Conservation (phyloP, 2,329 filamentous ascomycete species). For the Lomentospora prolificans region DNA sequence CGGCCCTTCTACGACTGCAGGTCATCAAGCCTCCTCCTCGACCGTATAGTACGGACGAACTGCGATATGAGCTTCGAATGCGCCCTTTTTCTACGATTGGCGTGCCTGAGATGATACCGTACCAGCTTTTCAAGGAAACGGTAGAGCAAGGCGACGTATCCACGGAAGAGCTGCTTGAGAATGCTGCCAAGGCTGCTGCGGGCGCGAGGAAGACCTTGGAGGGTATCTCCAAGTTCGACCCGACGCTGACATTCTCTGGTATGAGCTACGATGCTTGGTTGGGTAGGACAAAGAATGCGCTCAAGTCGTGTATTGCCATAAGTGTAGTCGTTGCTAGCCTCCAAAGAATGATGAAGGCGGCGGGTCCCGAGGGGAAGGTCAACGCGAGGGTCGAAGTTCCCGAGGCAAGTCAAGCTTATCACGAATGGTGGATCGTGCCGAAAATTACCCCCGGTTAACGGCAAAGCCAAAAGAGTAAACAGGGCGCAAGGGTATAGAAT, state of each 20-base stretch:
- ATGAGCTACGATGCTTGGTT: conserved; percentile 54
- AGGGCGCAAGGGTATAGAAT: neutral
- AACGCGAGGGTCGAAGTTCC: conserved; percentile 43
- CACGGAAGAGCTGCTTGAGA: conserved; percentile 29
- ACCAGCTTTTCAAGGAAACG: conserved; percentile 46
- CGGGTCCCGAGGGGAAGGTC: conserved; percentile 18
- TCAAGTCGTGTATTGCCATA: conserved; percentile 62
- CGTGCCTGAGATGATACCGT: conserved; percentile 57
- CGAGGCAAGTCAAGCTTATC: conserved; percentile 42
- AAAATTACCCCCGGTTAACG: conserved; percentile 23
- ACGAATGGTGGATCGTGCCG: conserved; percentile 57
- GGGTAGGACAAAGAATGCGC: conserved; percentile 45
- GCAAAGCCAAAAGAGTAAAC: neutral
- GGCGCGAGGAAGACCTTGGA: conserved; percentile 48
- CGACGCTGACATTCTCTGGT: conserved; percentile 43
- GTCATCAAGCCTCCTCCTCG: conserved; percentile 40
- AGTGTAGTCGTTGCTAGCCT: conserved; percentile 53
- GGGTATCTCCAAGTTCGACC: conserved; percentile 39
- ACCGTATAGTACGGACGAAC: conserved; percentile 56
- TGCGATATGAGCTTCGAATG: conserved; percentile 80
- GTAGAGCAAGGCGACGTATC: conserved; percentile 28
- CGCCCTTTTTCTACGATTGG: conserved; percentile 65
- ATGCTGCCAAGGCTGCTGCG: conserved; percentile 34
- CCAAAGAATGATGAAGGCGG: conserved; percentile 42
- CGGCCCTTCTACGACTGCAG: conserved; percentile 48